Evolutionary conservation across 2,329 filamentous ascomycete species (phyloP), one percentile per base, ranked within the genome.

Genomic region (Coniochaeta pulveracea): DNA sequence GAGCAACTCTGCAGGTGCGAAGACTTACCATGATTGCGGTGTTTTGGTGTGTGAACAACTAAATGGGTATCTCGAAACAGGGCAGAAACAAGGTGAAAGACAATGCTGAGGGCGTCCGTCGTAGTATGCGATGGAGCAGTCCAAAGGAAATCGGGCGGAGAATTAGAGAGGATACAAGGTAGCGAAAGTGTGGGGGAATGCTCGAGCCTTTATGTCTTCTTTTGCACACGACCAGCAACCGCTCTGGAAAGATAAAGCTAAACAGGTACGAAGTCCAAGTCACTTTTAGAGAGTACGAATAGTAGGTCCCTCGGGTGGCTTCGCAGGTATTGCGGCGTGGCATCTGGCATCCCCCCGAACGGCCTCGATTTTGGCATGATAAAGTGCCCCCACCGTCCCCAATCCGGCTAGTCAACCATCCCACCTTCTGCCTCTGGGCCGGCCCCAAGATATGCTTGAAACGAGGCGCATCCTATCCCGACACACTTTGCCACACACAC

Each of bases 301-400:
- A n/a, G n/a, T n/a, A n/a, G n/a, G n/a, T n/a, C n/a, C n/a, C n/a
- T n/a, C n/a, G n/a, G n/a, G n/a, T n/a, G n/a, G n/a, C n/a, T n/a
- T n/a, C n/a, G n/a, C n/a, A n/a, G n/a, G n/a, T n/a, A n/a, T n/a
- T n/a, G 21, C 21, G n/a, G 14, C 12, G n/a, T 14, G 9, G 12
- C 14, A 27, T 27, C 14, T 9, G 7, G 14, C 9, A 27, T 27
- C 26, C 26, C 14, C 16, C 18, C 14, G 26, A 27, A 15, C 18
- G 26, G 26, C 26, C 26, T 27, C 14, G 26, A 27, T 27, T 27
- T 27, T 27, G 18, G 26, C 26, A 27, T 11, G 26, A 27, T 27
- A 11, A 14, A 27, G 26, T 11, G 26, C 26, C 26, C 26, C 26
- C 26, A 14, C 16, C 26, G 16, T 14, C 18, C 26, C 26, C 26